A percentile compares a stretch with the other conserved stretches of the same genome.
Conservation (phyloP, 176 grass and related monocot genomes). For the Oryza rufipogon region DNA sequence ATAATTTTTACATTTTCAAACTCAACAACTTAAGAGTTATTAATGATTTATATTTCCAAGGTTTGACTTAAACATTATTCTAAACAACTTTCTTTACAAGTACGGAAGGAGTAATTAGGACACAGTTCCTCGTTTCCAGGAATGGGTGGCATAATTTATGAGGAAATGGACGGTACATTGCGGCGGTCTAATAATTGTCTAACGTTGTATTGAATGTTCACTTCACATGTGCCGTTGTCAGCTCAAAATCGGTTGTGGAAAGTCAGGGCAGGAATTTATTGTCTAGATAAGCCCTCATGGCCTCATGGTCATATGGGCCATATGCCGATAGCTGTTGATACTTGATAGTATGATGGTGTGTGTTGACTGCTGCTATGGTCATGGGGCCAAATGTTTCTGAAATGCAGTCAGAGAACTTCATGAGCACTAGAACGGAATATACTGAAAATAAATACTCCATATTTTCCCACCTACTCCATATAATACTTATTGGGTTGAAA, state of each 20-base stretch:
- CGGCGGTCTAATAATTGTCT: neutral
- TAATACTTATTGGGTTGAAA: no score
- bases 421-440: neutral
- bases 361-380: neutral
- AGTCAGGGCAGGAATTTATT: neutral
- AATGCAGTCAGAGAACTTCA: neutral
- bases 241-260: neutral
- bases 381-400: neutral
- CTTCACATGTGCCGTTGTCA: neutral
- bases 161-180: neutral
- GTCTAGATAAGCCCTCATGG: neutral
- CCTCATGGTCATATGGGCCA: neutral
- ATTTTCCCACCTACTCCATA: no score
- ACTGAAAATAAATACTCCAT: no score
- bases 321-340: neutral
- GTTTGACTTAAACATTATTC: no score
- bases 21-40: no score
- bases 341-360: neutral
- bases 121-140: neutral
- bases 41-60: no score
- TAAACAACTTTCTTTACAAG: no score
- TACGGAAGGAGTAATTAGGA: neutral
- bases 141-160: neutral
- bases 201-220: neutral
- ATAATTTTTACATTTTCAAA: no score